Conservation (phyloP, 2,329 filamentous ascomycete species). For the Orbilia brochopaga region DNA sequence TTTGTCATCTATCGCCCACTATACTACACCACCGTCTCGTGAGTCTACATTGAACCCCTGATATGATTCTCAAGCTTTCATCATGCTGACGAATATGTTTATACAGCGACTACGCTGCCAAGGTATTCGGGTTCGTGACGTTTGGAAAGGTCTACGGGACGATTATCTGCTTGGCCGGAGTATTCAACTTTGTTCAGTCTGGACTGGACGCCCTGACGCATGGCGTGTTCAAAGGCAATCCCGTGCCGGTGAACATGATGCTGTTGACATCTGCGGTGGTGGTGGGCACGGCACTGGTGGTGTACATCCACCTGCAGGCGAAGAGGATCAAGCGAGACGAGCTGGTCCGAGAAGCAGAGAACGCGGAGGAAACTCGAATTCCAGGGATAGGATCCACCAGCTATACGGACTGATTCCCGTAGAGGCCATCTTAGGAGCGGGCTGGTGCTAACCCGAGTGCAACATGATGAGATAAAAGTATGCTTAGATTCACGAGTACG, state of each 20-base stretch:
- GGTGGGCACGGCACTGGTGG: conserved; percentile 70
- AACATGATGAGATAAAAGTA: conserved; percentile 1
- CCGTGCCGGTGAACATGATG: conserved; percentile 76
- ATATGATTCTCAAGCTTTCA: conserved; percentile 52
- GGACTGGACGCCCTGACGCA: conserved; percentile 81
- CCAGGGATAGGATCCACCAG: conserved; percentile 27
- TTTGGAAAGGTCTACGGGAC: conserved; percentile 94
- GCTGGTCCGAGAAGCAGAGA: conserved; percentile 60
- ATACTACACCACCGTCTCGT: conserved; percentile 86
- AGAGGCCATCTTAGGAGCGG: too few relatives aligned
- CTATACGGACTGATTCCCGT: conserved; percentile 34
- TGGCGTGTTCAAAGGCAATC: conserved; percentile 72
- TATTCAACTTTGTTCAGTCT: conserved; percentile 83
- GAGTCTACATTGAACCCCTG: conserved; percentile 56
- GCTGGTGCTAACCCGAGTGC: background rate
- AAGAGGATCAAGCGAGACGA: conserved; percentile 58
- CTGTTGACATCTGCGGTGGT: conserved; percentile 68
- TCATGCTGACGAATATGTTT: background rate
- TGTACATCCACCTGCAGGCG: conserved; percentile 64
- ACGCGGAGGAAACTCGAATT: conserved; percentile 54
- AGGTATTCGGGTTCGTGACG: conserved; percentile 89
- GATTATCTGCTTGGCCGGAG: conserved; percentile 82
- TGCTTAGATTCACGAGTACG: background rate
- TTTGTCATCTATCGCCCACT: conserved; percentile 87
- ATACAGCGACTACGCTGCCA: conserved; percentile 76